Evolutionary conservation across 2,329 filamentous ascomycete genomes (phyloP).

Genomic region (Xylaria sp.): DNA sequence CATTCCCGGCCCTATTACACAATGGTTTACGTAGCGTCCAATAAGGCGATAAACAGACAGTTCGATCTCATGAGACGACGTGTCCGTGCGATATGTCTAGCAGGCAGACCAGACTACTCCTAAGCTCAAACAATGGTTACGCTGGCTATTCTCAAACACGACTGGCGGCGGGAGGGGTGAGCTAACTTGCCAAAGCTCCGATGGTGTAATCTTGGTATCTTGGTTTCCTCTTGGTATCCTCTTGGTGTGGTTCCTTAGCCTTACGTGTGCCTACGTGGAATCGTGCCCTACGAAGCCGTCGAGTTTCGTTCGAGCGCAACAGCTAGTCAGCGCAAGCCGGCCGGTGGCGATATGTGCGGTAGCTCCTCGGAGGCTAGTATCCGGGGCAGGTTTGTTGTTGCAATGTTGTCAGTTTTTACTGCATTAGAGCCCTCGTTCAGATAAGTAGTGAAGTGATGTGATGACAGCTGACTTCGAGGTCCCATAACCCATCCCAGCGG

Average conservation of each 20-base stretch:
- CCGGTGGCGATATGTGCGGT: not conserved
- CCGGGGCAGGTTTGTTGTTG: not conserved
- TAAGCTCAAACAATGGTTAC: slow-evolving; percentile 7
- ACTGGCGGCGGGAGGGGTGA: slow-evolving; percentile 4
- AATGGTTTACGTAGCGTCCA: slow-evolving; percentile 24
- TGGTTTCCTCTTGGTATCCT: no score
- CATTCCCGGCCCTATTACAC: slow-evolving; percentile 17
- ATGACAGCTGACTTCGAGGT: slow-evolving; percentile 5
- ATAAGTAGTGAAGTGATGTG: not conserved
- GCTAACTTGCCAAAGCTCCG: slow-evolving; percentile 10
- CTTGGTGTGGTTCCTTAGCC: not conserved
- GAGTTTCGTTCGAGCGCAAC: slow-evolving; percentile 1
- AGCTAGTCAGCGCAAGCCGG: not conserved
- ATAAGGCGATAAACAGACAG: slow-evolving; percentile 18
- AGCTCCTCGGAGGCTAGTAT: slow-evolving; percentile 1
- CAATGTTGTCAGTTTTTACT: slow-evolving; percentile 3
- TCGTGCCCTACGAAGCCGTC: not conserved
- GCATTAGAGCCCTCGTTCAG: not conserved
- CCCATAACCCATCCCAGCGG: slow-evolving; percentile 14
- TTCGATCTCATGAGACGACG: slow-evolving; percentile 7
- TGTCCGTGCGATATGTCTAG: not conserved
- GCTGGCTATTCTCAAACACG: slow-evolving; percentile 3
- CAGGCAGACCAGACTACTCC: slow-evolving; percentile 3
- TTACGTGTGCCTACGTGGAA: not conserved
- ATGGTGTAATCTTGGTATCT: not conserved